A percentile compares a stretch with the other conserved stretches of the same genome.
Evolutionary conservation across 768 basidiomycete genomes (phyloP).

Genomic region (Mycena epipterygia): DNA sequence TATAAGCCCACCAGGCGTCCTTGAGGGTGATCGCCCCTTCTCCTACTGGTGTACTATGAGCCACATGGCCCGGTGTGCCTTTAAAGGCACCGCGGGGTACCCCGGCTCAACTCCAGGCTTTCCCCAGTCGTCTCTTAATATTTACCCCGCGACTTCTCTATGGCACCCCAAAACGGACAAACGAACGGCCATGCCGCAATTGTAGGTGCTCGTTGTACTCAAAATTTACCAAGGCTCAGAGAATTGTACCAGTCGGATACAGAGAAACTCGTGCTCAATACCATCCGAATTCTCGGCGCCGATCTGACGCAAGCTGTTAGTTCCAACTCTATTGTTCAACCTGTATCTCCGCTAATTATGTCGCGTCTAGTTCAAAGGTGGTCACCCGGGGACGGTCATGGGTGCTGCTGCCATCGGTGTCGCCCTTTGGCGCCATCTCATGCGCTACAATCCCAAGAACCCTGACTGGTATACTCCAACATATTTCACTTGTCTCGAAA

Average conservation of each 20-base stretch:
- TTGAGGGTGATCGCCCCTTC: too few species aligned
- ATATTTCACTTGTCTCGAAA: neutral
- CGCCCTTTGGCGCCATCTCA: slow-evolving; percentile 26
- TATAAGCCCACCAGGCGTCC: too few species aligned
- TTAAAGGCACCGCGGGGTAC: too few species aligned
- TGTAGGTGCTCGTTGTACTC: neutral
- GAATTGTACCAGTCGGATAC: neutral
- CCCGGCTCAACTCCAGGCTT: too few species aligned
- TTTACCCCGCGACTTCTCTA: neutral
- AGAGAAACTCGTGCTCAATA: slow-evolving; percentile 29
- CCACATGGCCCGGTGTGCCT: too few species aligned
- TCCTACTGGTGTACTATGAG: too few species aligned
- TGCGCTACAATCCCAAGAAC: slow-evolving; percentile 33
- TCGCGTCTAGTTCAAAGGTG: slow-evolving; percentile 12
- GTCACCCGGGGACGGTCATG: slow-evolving; percentile 33
- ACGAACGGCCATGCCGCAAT: neutral
- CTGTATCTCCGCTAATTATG: neutral
- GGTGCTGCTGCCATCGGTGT: slow-evolving; percentile 31
- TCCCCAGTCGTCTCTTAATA: too few species aligned
- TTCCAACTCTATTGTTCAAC: neutral
- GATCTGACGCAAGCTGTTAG: slow-evolving; percentile 24
- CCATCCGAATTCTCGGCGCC: slow-evolving; percentile 29
- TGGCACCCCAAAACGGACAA: slow-evolving; percentile 1
- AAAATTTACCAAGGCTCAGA: neutral
- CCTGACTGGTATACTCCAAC: slow-evolving; percentile 15